phyloP scores from a whole-genome alignment of 495 filamentous ascomycete genomes.

The Aspergillus cristatus region DNA sequence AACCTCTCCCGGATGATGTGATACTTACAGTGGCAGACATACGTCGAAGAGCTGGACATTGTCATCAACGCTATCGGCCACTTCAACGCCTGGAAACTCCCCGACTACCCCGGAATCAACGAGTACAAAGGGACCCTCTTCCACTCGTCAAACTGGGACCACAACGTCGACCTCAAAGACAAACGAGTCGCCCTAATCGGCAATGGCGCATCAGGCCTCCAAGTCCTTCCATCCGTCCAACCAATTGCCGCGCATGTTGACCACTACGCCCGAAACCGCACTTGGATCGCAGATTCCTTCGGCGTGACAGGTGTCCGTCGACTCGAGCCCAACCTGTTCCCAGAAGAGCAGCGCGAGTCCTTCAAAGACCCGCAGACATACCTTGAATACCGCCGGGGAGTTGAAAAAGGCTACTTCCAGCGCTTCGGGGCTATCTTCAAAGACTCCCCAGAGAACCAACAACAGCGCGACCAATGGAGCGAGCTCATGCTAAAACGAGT shows the following conservation, averaged over 20 bases:
- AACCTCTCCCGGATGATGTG: background rate
- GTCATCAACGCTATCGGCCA: constrained; percentile 51
- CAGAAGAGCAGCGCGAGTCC: constrained; percentile 37
- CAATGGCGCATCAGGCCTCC: constrained; percentile 49
- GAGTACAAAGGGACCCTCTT: constrained; percentile 39
- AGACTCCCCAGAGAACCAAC: constrained; percentile 41
- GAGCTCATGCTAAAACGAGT: constrained; percentile 43
- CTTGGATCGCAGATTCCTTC: constrained; percentile 58
- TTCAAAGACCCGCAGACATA: constrained; percentile 43
- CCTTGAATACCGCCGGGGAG: constrained; percentile 36
- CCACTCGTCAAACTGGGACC: constrained; percentile 49
- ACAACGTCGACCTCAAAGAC: constrained; percentile 34
- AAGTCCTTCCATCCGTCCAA: constrained; percentile 48
- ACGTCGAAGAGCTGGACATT: constrained; percentile 46
- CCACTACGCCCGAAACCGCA: constrained; percentile 56
- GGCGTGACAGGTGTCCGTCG: constrained; percentile 29
- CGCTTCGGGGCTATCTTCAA: constrained; percentile 48
- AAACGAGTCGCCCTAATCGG: constrained; percentile 55
- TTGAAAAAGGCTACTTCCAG: constrained; percentile 49
- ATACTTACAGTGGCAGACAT: constrained; percentile 22
- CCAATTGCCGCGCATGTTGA: constrained; percentile 48
- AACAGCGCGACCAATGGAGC: constrained; percentile 40
- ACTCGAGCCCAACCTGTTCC: constrained; percentile 39
- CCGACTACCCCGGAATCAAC: constrained; percentile 41
- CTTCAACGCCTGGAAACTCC: constrained; percentile 47